Base-by-base conservation (phyloP, 164 flowering plant genomes). In the Magnolia kwangsiensis region DNA sequence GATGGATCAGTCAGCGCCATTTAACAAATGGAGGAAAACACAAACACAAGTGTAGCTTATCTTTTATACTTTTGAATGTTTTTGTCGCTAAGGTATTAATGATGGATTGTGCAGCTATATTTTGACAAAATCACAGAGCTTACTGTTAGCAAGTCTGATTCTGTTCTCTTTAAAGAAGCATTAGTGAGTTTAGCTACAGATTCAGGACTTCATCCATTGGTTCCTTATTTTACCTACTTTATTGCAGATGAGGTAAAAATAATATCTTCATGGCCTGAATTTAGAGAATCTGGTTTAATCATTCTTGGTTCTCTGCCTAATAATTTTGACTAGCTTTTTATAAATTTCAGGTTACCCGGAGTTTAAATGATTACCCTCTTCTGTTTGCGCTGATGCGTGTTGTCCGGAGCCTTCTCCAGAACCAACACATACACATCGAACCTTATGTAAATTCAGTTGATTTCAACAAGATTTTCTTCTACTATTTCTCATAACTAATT, bases 121-220 rank as follows among this genome's bases (percentile, higher is more conserved):
- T 96, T 92, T 79, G 96, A 91, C 21, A 96, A 93, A 81, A 88
- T 96, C 79, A 88, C 91, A 7, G 98, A 96, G 80, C 94, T 94
- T 73, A 84, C 90, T 63, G 81, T 89, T 74, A 85, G 84, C 51
- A 87, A 75, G 78, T 86, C 97, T 21, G 91, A 90, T 37, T 89
- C 93, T 0, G 76, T 81, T 58, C 88, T 96, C 24, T 93, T 94
- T 63, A 94, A 90, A 84, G 85, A 90, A 81, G 98, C 98, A 59
- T 79, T 94, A 80, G 77, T 72, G 78, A 92, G 98, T 78, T 85
- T 96, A 83, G 88, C 99, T 8, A 89, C 98, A 67, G 99, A 96
- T 79, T 87, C 98, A 9, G 99, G 99, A 75, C 89, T 96, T 72
- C 99, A 96, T 88, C 98, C 99, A 29, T 82, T 96, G 51, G 92